Percentiles rank a stretch among this genome's conserved stretches.
Evolutionary conservation across 1,284 basidiomycete genomes (phyloP).

Genomic region (Meira nashicola): DNA sequence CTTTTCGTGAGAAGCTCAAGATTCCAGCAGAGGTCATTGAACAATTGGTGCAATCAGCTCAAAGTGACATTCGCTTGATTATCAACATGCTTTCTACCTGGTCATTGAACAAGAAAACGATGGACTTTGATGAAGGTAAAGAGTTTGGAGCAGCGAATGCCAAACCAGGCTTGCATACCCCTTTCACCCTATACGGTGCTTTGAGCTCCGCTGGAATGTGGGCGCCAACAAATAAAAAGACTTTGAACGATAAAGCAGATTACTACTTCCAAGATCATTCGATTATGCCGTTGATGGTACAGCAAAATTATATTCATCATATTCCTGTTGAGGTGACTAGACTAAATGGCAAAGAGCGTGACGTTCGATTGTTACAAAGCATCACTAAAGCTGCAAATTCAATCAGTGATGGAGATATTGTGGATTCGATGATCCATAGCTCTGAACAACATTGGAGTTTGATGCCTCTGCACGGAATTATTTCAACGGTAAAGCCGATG

Average conservation of each 20-base stretch:
- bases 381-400: conserved; percentile 69
- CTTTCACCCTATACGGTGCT: conserved; percentile 61
- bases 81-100: conserved; percentile 97
- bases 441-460: conserved; percentile 92
- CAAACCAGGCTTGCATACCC: conserved; percentile 66
- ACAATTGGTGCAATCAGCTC: conserved; percentile 78
- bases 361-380: conserved; percentile 73
- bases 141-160: conserved; percentile 74
- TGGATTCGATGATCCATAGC: conserved; percentile 85
- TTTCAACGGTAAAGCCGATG: conserved; percentile 68
- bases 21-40: conserved; percentile 84
- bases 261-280: conserved; percentile 93
- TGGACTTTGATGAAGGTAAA: conserved; percentile 69
- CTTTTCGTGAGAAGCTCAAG: conserved; percentile 67
- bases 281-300: conserved; percentile 89
- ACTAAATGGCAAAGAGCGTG: conserved; percentile 56
- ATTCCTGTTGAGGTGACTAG: conserved; percentile 55
- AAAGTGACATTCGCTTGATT: conserved; percentile 92
- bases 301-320: conserved; percentile 69
- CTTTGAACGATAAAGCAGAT: conserved; percentile 86
- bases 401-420: conserved; percentile 90
- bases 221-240: conserved; percentile 71
- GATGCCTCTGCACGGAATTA: conserved; percentile 87
- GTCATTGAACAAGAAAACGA: conserved; percentile 56
- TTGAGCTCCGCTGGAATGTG: conserved; percentile 86